Evolutionary conservation across 768 basidiomycete genomes (phyloP), one percentile per base, ranked within the genome.

Genomic region (Hydnomerulius pinastri): DNA sequence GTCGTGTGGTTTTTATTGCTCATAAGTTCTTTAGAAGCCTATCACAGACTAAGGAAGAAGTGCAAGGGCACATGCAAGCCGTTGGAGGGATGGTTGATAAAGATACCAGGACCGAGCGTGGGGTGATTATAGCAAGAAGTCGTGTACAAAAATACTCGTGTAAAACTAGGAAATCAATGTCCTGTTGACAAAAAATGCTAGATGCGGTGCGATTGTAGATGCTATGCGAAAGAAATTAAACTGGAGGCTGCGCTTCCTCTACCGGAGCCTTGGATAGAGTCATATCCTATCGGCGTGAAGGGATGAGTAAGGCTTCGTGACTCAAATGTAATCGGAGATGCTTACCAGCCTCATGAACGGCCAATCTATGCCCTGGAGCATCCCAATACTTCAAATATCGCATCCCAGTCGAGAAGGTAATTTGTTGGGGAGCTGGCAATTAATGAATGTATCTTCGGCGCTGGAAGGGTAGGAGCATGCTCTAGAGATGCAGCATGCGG

Each of bases 401-500:
- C 46, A 38, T 68, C 68, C 67, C 67, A 68, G 36, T 68, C 68
- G 10, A 68, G 46, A 15, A 43, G 61, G 13, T 50, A 58, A 25
- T 62, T 53, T 32, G 54, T 50, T 0, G 64, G 56, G 6, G 66
- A 53, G 18, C 9, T 47, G 20, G 48, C 4, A 17, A 43, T 7
- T 11, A 38, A 27, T 20, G 56, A 46, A 27, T 55, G 52, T 2
- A 43, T 29, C 4, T 50, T 39, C 29, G 56, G 29, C 9, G 42
- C 46, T 2, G 38, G 50, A 18, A 21, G 32, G 0, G 42, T 36
- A 11, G 45, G 40, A 32, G 38, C 24, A 29, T 10, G 27, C 30
- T 43, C 48, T 28, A 28, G 6, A 12, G 57, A 53, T 15, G 49
- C 32, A n/a, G 44, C 25, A 9, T 42, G 46, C 4, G 52, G 37